Base-by-base conservation (phyloP, 2,329 filamentous ascomycete species). In the Pseudopithomyces maydicus region DNA sequence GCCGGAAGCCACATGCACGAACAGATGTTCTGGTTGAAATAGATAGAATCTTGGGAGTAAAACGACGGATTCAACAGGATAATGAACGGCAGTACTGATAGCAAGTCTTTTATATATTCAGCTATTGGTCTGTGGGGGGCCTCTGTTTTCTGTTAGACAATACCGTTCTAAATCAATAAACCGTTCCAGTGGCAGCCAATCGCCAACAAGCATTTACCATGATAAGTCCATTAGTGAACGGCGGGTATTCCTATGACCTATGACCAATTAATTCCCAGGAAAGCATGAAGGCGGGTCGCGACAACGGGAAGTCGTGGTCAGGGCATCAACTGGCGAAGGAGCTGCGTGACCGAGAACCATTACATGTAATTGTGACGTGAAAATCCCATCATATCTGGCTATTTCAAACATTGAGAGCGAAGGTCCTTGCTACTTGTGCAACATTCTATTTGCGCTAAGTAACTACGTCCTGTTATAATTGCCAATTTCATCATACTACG, bases 251-350 rank as follows among this genome's bases (percentile, higher is more conserved):
- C 43, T 51, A 15, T 41, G 45, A 56, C 59, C 62, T 58, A 55
- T 59, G 59, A 59, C 56, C 63, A 59, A 62, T 59, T 57, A 62
- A 55, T 61, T 68, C 57, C 64, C 65, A 62, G 57, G 52, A 46
- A 66, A 52, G 57, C 61, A 46, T 59, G 58, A 63, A 66, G 26
- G 48, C 48, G 33, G 26, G 23, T 19, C 35, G 22, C 15, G 22
- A 50, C 38, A 36, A 48, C 45, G 45, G 26, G 48, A 7, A 20
- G 36, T 38, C 48, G 43, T 45, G 45, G 55, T 38, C 35, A 52
- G 33, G 20, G 35, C 59, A 60, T 67, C 67, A 73, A 73, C 71
- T 68, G 70, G 45, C 53, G 36, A 26, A 39, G 33, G 42, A 55
- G 29, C 35, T 45, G 41, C 56, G 32, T 47, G 56, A 36, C 58